phyloP scores from a whole-genome alignment of 148 eudicot species.

The Arbutus unedo region DNA sequence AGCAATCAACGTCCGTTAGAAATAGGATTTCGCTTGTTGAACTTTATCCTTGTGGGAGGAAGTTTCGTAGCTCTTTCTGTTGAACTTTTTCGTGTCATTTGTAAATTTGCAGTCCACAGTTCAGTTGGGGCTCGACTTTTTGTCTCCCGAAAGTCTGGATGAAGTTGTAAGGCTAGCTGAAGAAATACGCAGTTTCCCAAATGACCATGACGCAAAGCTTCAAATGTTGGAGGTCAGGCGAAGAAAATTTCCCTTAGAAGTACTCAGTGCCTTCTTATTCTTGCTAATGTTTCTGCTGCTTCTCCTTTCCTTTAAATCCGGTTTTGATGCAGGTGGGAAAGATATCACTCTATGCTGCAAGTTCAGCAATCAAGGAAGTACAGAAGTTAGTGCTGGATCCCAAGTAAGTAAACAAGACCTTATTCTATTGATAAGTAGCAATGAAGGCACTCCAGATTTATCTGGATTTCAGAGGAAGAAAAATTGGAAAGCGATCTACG shows the following conservation, averaged over 20 bases:
- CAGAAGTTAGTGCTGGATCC: constrained; percentile 90
- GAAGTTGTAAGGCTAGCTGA: constrained; percentile 70
- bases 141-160: constrained; percentile 85
- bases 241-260: constrained; percentile 18
- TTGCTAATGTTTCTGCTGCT: neutral
- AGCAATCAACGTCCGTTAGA: neutral
- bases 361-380: constrained; percentile 94
- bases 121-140: constrained; percentile 87
- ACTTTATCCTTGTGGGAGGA: neutral
- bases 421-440: neutral
- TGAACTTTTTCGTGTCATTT: constrained; percentile 13
- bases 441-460: neutral
- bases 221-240: constrained; percentile 82
- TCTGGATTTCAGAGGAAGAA: neutral
- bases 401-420: constrained; percentile 55
- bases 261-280: constrained; percentile 9
- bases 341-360: constrained; percentile 90
- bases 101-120: constrained; percentile 69
- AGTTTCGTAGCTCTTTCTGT: neutral
- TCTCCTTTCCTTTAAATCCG: neutral
- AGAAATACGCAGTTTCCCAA: constrained; percentile 87
- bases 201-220: constrained; percentile 84
- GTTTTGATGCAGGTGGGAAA: constrained; percentile 76
- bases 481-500: neutral
- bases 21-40: neutral